phyloP scores from a whole-genome alignment of 2,329 filamentous ascomycete genomes.

The Trichophyton schoenleinii region DNA sequence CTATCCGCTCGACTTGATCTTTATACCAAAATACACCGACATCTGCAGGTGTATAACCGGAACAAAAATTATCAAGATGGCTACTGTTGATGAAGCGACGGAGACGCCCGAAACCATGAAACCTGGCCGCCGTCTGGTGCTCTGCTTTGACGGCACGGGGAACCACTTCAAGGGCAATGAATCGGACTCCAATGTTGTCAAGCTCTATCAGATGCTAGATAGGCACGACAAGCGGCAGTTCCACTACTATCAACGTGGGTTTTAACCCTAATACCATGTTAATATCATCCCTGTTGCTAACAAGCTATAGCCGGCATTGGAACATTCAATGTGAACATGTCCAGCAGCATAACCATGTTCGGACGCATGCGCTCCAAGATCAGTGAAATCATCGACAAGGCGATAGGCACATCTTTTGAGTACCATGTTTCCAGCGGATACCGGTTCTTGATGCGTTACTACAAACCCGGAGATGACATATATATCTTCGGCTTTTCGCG shows the following conservation, averaged over 20 bases:
- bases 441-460: slow-evolving; percentile 44
- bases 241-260: slow-evolving; percentile 16
- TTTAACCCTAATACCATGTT: background rate
- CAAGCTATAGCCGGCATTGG: slow-evolving; percentile 13
- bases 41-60: background rate
- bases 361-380: slow-evolving; percentile 10
- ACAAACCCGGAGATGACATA: slow-evolving; percentile 39
- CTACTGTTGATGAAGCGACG: background rate
- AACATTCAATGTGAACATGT: slow-evolving; percentile 11
- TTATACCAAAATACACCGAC: background rate
- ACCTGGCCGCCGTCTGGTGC: slow-evolving; percentile 12
- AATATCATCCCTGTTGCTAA: background rate
- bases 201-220: slow-evolving; percentile 36
- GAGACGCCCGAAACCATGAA: background rate
- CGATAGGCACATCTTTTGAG: slow-evolving; percentile 30
- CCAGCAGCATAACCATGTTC: slow-evolving; percentile 7
- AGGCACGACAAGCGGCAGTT: slow-evolving; percentile 13
- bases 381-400: slow-evolving; percentile 12
- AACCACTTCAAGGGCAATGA: slow-evolving; percentile 23
- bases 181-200: slow-evolving; percentile 44
- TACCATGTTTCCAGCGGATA: slow-evolving; percentile 43
- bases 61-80: background rate
- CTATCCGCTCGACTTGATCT: background rate
- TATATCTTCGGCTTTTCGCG: slow-evolving; percentile 45
- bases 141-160: slow-evolving; percentile 20